A percentile compares a stretch with the other conserved stretches of the same genome.
phyloP scores from a whole-genome alignment of 148 eudicot genomes.

The Nepenthes gracilis region DNA sequence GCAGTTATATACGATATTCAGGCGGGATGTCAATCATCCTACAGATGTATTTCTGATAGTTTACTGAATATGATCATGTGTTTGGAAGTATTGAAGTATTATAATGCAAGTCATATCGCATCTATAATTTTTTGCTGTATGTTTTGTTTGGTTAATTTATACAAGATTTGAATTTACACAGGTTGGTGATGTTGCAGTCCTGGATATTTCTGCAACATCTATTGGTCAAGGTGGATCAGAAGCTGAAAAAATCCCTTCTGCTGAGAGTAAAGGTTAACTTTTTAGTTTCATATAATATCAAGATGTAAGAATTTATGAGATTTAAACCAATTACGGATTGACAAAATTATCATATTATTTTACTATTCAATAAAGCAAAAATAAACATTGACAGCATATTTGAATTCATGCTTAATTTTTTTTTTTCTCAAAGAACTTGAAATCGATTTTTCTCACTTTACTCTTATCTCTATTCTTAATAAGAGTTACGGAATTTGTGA shows the following conservation, averaged over 20 bases:
- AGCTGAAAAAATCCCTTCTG: conserved; percentile 73
- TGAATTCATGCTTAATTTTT: neutral
- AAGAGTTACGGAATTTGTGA: too few species aligned
- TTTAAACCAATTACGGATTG: too few species aligned
- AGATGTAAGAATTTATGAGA: neutral
- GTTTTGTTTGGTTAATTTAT: neutral
- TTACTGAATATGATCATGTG: too few species aligned
- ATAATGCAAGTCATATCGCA: too few species aligned
- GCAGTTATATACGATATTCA: too few species aligned
- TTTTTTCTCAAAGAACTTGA: neutral
- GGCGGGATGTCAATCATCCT: too few species aligned
- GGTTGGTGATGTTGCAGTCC: conserved; percentile 88
- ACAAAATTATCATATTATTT: too few species aligned
- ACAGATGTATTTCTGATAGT: too few species aligned
- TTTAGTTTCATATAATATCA: neutral
- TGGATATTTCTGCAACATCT: conserved; percentile 88
- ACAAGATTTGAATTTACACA: conserved; percentile 20
- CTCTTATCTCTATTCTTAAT: too few species aligned
- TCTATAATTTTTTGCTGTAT: neutral
- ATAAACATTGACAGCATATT: neutral
- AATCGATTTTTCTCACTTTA: too few species aligned
- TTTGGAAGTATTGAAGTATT: too few species aligned
- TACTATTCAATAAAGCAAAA: too few species aligned
- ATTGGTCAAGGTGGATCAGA: conserved; percentile 53
- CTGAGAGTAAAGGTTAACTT: conserved; percentile 81